Conservation (phyloP, 306 rosid genomes). For the Sesbania bispinosa region DNA sequence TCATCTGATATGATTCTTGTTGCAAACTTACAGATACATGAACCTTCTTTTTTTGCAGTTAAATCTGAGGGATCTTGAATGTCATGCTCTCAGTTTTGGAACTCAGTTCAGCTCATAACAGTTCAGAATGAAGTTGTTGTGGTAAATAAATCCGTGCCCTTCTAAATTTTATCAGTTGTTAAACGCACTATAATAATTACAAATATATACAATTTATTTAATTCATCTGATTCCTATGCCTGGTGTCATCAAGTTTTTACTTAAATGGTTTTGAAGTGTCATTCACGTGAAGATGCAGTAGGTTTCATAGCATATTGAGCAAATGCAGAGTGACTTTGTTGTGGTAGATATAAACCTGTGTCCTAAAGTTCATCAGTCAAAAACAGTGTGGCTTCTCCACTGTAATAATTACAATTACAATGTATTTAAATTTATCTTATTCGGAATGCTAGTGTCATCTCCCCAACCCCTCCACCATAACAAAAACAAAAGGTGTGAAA, state of each 20-base stretch:
- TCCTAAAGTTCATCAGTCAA: too few species aligned
- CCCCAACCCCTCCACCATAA: too few species aligned
- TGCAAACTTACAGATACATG: neutral
- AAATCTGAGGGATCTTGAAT: conserved; percentile 78
- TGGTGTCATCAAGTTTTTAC: neutral
- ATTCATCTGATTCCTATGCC: neutral
- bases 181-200: neutral
- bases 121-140: conserved; percentile 16
- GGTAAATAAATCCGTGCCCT: conserved; percentile 25
- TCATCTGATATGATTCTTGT: conserved; percentile 1
- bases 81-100: conserved; percentile 77
- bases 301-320: neutral
- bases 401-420: too few species aligned
- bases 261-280: conserved; percentile 14
- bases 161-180: neutral
- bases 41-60: conserved; percentile 53
- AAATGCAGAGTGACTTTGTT: neutral
- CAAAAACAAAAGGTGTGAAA: neutral
- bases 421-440: too few species aligned
- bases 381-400: too few species aligned
- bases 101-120: conserved; percentile 51
- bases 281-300: neutral
- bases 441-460: too few species aligned
- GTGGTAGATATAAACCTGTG: neutral
- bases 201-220: neutral